Base-by-base conservation (phyloP, 1,284 basidiomycete genomes). In the Fomes fomentarius region DNA sequence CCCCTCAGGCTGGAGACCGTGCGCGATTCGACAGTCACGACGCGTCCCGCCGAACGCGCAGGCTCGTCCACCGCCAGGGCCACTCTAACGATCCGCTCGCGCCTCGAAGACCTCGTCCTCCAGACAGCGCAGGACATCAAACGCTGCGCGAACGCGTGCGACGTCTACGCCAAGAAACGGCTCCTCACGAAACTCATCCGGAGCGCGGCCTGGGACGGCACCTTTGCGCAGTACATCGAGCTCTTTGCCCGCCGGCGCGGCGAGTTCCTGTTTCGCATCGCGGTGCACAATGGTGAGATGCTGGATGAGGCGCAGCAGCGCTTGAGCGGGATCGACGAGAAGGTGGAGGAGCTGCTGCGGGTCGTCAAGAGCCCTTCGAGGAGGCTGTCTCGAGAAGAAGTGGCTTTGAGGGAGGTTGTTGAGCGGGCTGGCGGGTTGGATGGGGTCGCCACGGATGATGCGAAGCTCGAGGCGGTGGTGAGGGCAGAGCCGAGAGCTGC, bases 161-260 rank as follows among this genome's bases (percentile, higher is more conserved):
- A 71, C 39, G 61, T 63, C 1, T 71, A 70, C 50, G 54, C 57
- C 5, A 71, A 69, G 61, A 69, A 69, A 54, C 63, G 55, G 21
- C 52, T 63, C 15, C 34, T 69, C 62, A 71, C 71, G 3, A 75
- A 74, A 49, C 66, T 73, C 4, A 47, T 78, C 26, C 67, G 68
- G 28, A 24, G 52, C 12, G 40, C 38, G 11, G 14, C 9, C 63
- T 71, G 4, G 64, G 53, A 17, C 25, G 40, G 31, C 8, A 43
- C 38, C 19, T 26, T 53, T 33, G 37, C 47, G 22, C 35, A 17
- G 6, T 76, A 66, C 48, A 62, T 69, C 12, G 39, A 56, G 4
- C 61, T 56, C 4, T 77, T 77, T 54, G 56, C 61, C 4, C 59
- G 61, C 9, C 66, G 70, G 4, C 66, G 70, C 22, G 58, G 62